Evolutionary conservation across 805 yeast species (phyloP).

Genomic region (Saccharomycopsis amapae): DNA sequence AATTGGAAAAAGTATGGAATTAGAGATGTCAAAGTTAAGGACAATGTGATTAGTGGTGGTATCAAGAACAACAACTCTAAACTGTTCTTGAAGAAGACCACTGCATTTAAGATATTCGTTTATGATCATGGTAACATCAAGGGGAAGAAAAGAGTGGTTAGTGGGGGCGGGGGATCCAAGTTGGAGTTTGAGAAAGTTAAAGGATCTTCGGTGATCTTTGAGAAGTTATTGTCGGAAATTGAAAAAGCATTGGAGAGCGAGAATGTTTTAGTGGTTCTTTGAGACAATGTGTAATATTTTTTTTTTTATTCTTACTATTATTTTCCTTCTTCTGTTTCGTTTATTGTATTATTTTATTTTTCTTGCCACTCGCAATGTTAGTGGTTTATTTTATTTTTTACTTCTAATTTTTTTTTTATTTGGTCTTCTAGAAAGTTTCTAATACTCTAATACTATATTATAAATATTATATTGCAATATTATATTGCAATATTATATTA

Average conservation of each 20-base stretch:
- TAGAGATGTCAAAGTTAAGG: slow-evolving; percentile 21
- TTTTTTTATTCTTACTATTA: no score
- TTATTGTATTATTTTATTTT: no score
- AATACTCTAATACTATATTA: no score
- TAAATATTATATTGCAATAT: no score
- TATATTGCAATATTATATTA: no score
- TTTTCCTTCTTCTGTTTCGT: no score
- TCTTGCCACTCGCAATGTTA: no score
- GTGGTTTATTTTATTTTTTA: not conserved
- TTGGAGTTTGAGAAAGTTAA: slow-evolving; percentile 17
- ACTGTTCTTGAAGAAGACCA: slow-evolving; percentile 14
- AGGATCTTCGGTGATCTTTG: slow-evolving; percentile 15
- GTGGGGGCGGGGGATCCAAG: slow-evolving; percentile 6
- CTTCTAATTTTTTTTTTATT: no score
- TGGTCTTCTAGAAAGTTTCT: not conserved
- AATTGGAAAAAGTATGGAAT: slow-evolving; percentile 29
- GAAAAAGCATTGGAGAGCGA: slow-evolving; percentile 16
- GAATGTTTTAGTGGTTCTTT: slow-evolving; percentile 10
- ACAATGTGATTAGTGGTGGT: slow-evolving; percentile 17
- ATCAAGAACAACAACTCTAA: slow-evolving; percentile 13
- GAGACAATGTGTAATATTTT: not conserved
- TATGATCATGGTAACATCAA: slow-evolving; percentile 9
- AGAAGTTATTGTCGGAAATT: slow-evolving; percentile 17
- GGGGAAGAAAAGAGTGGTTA: slow-evolving; percentile 1
- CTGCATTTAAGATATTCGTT: slow-evolving; percentile 16